Evolutionary conservation across 305 asterid species (phyloP), one percentile per base, ranked within the genome.

Genomic region (Rubia tinctorum): DNA sequence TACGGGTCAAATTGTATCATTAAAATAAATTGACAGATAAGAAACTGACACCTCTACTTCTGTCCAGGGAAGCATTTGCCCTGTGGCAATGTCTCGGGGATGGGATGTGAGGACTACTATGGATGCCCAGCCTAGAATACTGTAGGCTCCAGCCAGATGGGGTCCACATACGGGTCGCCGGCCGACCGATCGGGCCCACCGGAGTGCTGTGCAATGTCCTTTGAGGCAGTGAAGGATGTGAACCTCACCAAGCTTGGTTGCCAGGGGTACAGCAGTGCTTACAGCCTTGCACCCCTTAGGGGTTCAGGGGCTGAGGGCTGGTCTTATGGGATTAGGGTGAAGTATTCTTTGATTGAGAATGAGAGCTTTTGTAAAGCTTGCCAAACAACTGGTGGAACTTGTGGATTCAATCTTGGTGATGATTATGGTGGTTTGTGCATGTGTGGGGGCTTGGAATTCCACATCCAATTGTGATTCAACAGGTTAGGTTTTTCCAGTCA

Each of bases 191-290:
- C 91, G 1, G 95, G 96, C 71, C 93, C 96, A 13, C 96, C 94
- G 0, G 94, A 85, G 42, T 93, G 98, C 66, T 93, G 98, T 40
- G 85, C 96, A 0, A 75, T 88, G 82, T 75, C 89, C 2, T 91
- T 73, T 63, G 94, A 84, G 79, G 78, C 80, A 0, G 55, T 88
- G 0, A 86, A 82, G 80, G 88, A 79, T 66, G 89, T 91, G 85
- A 93, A 93, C 61, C 90, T 93, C 40, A 85, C 89, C 0, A 82
- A 85, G 79, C 93, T 94, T 0, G 91, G 85, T 14, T 94, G 98
- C 75, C 91, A 94, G 80, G 98, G 97, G 2, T 94, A 94, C 60
- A 94, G 97, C 76, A 94, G 98, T 62, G 97, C 97, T 0, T 94
- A 91, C 59, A 91, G 91, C 77, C 69, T 85, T 72, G 98, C 98